These are phyloP conservation scores for Colletotrichum phormii DNA, from an alignment of 2,329 filamentous ascomycete species.

Conservation along the genomic window DNA sequence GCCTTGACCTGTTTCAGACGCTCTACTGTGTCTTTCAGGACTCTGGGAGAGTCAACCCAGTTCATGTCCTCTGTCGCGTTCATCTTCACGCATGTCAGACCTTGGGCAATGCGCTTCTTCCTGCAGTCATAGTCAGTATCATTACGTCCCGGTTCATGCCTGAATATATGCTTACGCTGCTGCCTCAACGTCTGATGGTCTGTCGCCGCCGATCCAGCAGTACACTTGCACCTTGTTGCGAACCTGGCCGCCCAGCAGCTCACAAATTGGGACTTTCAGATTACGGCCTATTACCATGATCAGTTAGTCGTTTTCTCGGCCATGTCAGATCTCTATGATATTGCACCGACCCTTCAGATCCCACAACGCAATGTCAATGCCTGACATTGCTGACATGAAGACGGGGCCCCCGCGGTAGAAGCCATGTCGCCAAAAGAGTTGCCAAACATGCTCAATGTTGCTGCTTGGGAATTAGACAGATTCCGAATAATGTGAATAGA, in stretches of 20 bases:
- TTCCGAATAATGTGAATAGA: fast-evolving
- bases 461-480: constrained; percentile 45
- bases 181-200: constrained; percentile 69
- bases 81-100: constrained; percentile 74
- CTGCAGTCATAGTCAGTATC: constrained; percentile 42
- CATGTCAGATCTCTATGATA: too few species aligned
- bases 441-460: constrained; percentile 79
- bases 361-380: constrained; percentile 79
- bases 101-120: constrained; percentile 64
- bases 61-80: constrained; percentile 76
- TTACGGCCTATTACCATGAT: constrained; percentile 13
- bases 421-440: constrained; percentile 70
- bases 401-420: constrained; percentile 79
- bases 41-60: constrained; percentile 73
- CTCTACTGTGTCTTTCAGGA: constrained; percentile 68
- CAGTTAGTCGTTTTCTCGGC: neutral
- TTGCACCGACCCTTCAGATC: constrained; percentile 67
- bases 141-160: fast-evolving
- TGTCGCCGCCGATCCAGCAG: constrained; percentile 77
- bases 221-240: constrained; percentile 73
- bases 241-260: constrained; percentile 75
- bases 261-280: constrained; percentile 68
- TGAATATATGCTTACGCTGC: constrained; percentile 57
- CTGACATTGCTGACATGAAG: constrained; percentile 78
- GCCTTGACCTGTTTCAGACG: constrained; percentile 72